Base-by-base conservation (phyloP, 768 basidiomycete genomes). In the Suillus sp. region DNA sequence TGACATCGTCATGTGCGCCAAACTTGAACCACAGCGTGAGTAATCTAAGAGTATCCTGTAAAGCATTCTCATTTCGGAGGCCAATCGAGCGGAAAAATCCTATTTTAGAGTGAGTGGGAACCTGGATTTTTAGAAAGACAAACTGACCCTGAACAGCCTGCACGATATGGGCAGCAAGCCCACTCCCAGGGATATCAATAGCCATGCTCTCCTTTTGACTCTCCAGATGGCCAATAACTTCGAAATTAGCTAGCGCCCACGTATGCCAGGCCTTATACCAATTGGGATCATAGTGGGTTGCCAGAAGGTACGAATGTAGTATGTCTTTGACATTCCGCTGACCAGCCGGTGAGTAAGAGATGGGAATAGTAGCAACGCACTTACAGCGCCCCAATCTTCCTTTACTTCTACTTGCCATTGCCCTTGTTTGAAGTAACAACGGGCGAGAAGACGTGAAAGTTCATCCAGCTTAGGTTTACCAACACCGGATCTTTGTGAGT, bases 231-330 rank as follows among this genome's bases (percentile, higher is more conserved):
- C 84, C 83, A 65, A 99, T 88, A 65, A 98, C 93, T 61, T 98
- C 95, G 67, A 97, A 96, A 75, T 99, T 98, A 3, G 95, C 91
- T 60, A 99, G 80, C 2, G 97, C 96, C 95, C 95, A 99, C 1
- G 94, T 95, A 71, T 99, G 97, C 96, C 96, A 99, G 20, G 96
- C 97, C 74, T 99, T 98, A 77, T 98, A 98, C 97, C 97, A 99
- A n/a, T 84, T 82, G 4, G 91, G 86, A 73, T 99, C 96, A 67
- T 93, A 93, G 69, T 91, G 89, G 2, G 97, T 99, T 0, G 97
- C 93, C 35, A 90, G 81, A 58, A 84, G 82, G 76, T 97, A 98
- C 4, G 92, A 88, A 66, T 89, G 85, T 8, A 99, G 78, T 62
- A 98, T 93, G 50, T 91, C 89, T 59, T 88, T 85, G 27, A 91